Conservation (phyloP, 2,329 filamentous ascomycete species). For the Xylariaceae sp. region DNA sequence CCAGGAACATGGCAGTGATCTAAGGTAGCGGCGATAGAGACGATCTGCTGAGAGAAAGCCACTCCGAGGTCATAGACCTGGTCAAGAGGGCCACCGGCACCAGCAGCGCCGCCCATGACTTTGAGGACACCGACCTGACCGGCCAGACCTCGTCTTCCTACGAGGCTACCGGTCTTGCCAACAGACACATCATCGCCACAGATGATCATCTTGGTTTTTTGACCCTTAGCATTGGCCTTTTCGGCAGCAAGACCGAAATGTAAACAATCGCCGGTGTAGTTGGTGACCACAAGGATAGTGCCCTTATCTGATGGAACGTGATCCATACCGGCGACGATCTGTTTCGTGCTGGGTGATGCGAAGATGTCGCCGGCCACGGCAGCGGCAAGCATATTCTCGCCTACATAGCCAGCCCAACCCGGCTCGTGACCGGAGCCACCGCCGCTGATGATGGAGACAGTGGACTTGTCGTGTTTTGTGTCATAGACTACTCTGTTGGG, state of each 20-base stretch:
- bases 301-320: conserved; percentile 52
- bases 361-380: conserved; percentile 61
- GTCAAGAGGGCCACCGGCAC: conserved; percentile 44
- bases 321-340: conserved; percentile 57
- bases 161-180: conserved; percentile 52
- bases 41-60: conserved; percentile 48
- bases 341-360: conserved; percentile 59
- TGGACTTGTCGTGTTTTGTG: conserved; percentile 39
- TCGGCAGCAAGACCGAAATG: conserved; percentile 59
- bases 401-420: conserved; percentile 62
- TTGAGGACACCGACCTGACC: conserved; percentile 60
- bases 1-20: conserved; percentile 60
- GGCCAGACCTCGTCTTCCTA: conserved; percentile 58
- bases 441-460: conserved; percentile 50
- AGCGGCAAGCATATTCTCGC: conserved; percentile 56
- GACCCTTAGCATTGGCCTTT: conserved; percentile 51
- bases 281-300: conserved; percentile 58
- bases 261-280: conserved; percentile 62
- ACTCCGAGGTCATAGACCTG: conserved; percentile 48
- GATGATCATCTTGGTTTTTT: conserved; percentile 53
- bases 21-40: conserved; percentile 55
- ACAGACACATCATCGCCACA: conserved; percentile 65
- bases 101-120: conserved; percentile 49
- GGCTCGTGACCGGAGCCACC: conserved; percentile 58
- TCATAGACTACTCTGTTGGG: conserved; percentile 50